Conservation (phyloP, 345 rosid species). For the Trapa incisa region DNA sequence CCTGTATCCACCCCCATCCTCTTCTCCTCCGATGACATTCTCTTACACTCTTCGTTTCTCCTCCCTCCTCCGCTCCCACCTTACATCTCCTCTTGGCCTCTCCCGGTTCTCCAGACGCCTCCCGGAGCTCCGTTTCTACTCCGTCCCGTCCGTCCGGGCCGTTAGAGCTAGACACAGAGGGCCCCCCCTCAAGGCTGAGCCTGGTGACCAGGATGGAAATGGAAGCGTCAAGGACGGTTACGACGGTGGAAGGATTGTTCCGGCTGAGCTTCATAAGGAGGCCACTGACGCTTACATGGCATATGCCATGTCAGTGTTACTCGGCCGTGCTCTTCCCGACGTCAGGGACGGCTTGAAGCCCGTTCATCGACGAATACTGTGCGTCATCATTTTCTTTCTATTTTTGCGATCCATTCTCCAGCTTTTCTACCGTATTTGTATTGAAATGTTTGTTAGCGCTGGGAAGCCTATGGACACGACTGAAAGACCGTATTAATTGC, state of each 20-base stretch:
- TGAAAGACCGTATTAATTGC: neutral
- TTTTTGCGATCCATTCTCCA: neutral
- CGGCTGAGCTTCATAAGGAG: conserved; percentile 73
- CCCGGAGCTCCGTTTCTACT: conserved; percentile 32
- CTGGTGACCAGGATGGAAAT: conserved; percentile 18
- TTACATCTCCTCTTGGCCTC: conserved; percentile 16
- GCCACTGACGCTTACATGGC: conserved; percentile 86
- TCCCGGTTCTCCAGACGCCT: conserved; percentile 18
- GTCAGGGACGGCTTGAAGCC: conserved; percentile 93
- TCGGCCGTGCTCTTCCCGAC: conserved; percentile 91
- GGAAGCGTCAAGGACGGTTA: conserved; percentile 24
- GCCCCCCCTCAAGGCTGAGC: conserved; percentile 15
- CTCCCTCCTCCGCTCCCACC: conserved; percentile 31
- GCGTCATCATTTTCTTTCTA: conserved; percentile 14
- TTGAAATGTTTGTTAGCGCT: neutral
- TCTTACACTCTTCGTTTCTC: conserved; percentile 56
- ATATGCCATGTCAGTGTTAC: conserved; percentile 84
- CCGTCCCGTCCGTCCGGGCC: conserved; percentile 12
- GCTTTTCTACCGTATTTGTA: too few relatives aligned
- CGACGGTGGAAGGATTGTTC: conserved; percentile 32
- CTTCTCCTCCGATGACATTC: conserved; percentile 37
- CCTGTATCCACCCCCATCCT: too few relatives aligned
- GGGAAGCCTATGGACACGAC: neutral
- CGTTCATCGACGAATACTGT: conserved; percentile 88
- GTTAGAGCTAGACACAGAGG: conserved; percentile 18